Conservation (phyloP, 1,139 yeast species). For the Yamadazyma buinensis region DNA sequence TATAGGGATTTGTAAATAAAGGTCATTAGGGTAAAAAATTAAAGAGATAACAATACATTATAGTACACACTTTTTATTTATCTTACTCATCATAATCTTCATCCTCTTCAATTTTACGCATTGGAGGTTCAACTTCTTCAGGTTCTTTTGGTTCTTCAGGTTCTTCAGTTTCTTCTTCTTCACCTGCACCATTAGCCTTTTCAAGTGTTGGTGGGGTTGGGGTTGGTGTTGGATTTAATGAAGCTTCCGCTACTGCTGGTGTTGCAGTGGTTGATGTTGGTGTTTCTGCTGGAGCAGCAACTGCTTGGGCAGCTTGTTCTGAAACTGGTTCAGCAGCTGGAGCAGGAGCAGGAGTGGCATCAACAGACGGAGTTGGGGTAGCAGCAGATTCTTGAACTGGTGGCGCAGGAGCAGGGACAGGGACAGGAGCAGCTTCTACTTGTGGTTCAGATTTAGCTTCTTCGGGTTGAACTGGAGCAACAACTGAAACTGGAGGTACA, state of each 20-base stretch:
- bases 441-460: too few species aligned
- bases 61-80: neutral
- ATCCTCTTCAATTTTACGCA: constrained; percentile 77
- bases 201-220: constrained; percentile 11
- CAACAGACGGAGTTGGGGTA: too few species aligned
- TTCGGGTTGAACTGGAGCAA: too few species aligned
- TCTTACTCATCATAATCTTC: constrained; percentile 70
- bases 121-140: constrained; percentile 56
- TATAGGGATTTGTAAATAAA: too few species aligned
- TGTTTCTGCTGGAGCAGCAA: constrained; percentile 7
- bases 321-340: constrained; percentile 10
- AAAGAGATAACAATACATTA: neutral
- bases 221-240: constrained; percentile 3
- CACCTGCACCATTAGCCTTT: neutral
- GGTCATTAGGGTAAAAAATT: too few species aligned
- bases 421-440: constrained; percentile 9
- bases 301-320: constrained; percentile 7
- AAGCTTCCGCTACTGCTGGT: constrained; percentile 4
- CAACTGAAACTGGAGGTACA: constrained; percentile 11
- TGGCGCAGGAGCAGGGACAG: constrained; percentile 7
- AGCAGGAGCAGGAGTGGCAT: constrained; percentile 2
- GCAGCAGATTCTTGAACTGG: constrained; percentile 7
- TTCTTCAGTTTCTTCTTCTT: constrained; percentile 1
- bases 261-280: constrained; percentile 6
- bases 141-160: constrained; percentile 25